Base-by-base conservation (phyloP, 208 protist genomes). In the Acanthamoeba rhysodes region DNA sequence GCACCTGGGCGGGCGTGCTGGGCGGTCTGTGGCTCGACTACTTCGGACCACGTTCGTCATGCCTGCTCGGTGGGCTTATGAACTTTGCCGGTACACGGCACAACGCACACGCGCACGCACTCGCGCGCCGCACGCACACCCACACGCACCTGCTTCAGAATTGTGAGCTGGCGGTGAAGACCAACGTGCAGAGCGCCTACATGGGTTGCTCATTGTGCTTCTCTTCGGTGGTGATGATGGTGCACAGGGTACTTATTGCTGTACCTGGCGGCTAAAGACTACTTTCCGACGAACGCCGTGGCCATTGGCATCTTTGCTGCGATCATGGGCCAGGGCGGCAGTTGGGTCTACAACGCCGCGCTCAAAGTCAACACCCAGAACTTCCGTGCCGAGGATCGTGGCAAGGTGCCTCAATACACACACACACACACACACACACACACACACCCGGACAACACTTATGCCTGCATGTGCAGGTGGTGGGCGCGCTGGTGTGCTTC, bases 351-450 rank as follows among this genome's bases (percentile, higher is more conserved):
- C 48, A 34, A 32, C 29, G 85, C 34, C 12, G 59, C 85, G 8
- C 66, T 92, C 34, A 92, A 92, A 32, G 10, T 76, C 59, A 92
- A 76, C 85, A 68, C n/a, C 59, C 12, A 70, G 37, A 92, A 92
- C 66, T 92, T 92, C 85, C 27, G 59, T 20, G 20, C 50, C 66
- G 85, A 92, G 66, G 66, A 92, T 32, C 59, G 85, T 18, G 85
- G 85, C 85, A 70, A 70, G 66, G 85, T 76, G 64, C 14, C 16
- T 4, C 0, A 68, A 41, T 2, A 45, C 41, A 2, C 2, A 2
- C 41, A 45, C 41, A 45, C 41, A 45, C 41, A 2, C 2, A 45
- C 41, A 45, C 41, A 45, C 41, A 45, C 41, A 45, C 41, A 45
- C 41, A 45, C 1, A 45, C 41, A 45, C 41, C 1, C 4, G 41